These are phyloP conservation scores for Pestalotiopsis fici DNA, from an alignment of 2,329 filamentous ascomycete species.

Conservation along the genomic window DNA sequence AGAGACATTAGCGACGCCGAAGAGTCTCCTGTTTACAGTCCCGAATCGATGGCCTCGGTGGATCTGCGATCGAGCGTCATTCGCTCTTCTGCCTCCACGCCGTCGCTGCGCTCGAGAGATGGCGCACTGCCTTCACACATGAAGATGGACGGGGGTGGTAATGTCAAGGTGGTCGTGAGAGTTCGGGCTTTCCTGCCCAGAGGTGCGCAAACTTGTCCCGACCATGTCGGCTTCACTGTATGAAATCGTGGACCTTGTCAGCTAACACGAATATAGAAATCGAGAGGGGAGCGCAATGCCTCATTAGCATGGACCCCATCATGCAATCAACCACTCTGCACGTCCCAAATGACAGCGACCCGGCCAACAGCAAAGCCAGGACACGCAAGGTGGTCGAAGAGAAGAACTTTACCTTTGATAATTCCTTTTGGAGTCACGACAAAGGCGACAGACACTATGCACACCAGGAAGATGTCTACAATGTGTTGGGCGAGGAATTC, in stretches of 20 bases:
- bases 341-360: constrained; percentile 62
- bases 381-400: constrained; percentile 79
- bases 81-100: constrained; percentile 74
- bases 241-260: background rate
- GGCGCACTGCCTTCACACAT: constrained; percentile 59
- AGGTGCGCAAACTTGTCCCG: constrained; percentile 51
- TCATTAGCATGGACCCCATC: constrained; percentile 87
- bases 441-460: constrained; percentile 81
- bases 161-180: constrained; percentile 81
- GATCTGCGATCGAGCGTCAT: constrained; percentile 16
- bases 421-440: constrained; percentile 96
- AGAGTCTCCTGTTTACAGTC: constrained; percentile 16
- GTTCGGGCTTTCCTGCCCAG: constrained; percentile 77
- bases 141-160: constrained; percentile 66
- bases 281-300: constrained; percentile 77
- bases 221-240: too few relatives aligned
- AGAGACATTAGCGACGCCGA: background rate
- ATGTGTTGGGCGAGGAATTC: constrained; percentile 92
- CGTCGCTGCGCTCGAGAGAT: constrained; percentile 74
- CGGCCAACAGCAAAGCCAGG: constrained; percentile 58
- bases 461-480: constrained; percentile 90
- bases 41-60: constrained; percentile 7
- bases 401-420: constrained; percentile 94
- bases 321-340: constrained; percentile 83
- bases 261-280: constrained; percentile 60